Conservation (phyloP, 345 rosid genomes). For the Dipteronia dyeriana region DNA sequence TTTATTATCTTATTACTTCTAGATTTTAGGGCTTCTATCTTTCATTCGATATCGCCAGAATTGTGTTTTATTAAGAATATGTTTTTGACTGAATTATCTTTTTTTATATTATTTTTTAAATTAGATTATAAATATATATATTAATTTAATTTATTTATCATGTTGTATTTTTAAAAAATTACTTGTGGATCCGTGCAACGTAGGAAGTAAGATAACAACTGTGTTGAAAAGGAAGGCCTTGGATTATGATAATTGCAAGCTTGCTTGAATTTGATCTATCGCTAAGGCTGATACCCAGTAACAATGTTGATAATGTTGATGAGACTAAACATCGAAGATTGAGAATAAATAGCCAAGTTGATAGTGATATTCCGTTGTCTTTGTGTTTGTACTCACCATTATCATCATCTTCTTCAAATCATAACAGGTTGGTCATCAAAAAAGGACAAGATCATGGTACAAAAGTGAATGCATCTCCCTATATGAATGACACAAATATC, state of each 20-base stretch:
- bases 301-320: not conserved
- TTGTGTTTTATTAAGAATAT: too few relatives aligned
- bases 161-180: too few relatives aligned
- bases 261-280: slow-evolving; percentile 54
- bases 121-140: too few relatives aligned
- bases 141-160: too few relatives aligned
- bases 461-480: slow-evolving; percentile 66
- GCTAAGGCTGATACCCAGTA: slow-evolving; percentile 34
- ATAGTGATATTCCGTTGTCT: slow-evolving; percentile 38
- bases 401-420: slow-evolving; percentile 36
- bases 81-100: too few relatives aligned
- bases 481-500: slow-evolving; percentile 63
- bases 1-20: too few relatives aligned
- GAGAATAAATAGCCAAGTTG: slow-evolving; percentile 29
- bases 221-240: slow-evolving; percentile 40
- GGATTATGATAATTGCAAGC: slow-evolving; percentile 23
- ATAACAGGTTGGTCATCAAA: slow-evolving; percentile 39
- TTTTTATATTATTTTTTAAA: too few relatives aligned
- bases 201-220: not conserved
- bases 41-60: too few relatives aligned
- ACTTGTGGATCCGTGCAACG: too few relatives aligned
- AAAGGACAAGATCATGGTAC: slow-evolving; percentile 20
- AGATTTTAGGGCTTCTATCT: too few relatives aligned
- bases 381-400: slow-evolving; percentile 52
- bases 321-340: slow-evolving; percentile 11